Percentiles rank a stretch among this genome's conserved stretches.
Evolutionary conservation across 768 basidiomycete species (phyloP).

Genomic region (Lactifluus piperatus): DNA sequence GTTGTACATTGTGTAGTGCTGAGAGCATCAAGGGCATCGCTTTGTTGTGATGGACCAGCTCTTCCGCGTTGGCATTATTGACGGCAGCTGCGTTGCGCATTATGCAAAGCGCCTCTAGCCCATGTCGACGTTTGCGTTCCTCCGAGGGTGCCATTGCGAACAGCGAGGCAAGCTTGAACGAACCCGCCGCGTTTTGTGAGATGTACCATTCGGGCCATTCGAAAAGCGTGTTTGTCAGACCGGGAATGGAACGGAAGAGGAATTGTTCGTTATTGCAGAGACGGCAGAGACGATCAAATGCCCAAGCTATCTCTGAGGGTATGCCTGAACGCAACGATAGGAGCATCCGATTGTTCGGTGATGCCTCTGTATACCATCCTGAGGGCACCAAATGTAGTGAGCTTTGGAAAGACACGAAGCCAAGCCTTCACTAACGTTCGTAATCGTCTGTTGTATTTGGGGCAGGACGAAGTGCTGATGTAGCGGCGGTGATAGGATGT

Average conservation of each 20-base stretch:
- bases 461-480: slow-evolving; percentile 7
- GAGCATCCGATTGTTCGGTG: slow-evolving; percentile 80
- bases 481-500: neutral
- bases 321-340: slow-evolving; percentile 82
- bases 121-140: slow-evolving; percentile 55
- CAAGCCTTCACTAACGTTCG: slow-evolving; percentile 42
- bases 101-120: slow-evolving; percentile 78
- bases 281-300: slow-evolving; percentile 76
- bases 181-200: slow-evolving; percentile 24
- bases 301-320: slow-evolving; percentile 77
- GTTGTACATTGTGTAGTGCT: slow-evolving; percentile 52
- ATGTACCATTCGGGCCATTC: slow-evolving; percentile 87
- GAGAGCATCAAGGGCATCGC: slow-evolving; percentile 60
- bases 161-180: slow-evolving; percentile 26
- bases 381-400: slow-evolving; percentile 8
- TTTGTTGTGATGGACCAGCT: slow-evolving; percentile 49
- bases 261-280: slow-evolving; percentile 77
- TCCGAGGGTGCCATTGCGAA: slow-evolving; percentile 49
- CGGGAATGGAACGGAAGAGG: slow-evolving; percentile 59
- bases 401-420: neutral
- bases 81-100: slow-evolving; percentile 79
- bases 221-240: slow-evolving; percentile 74
- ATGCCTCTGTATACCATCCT: slow-evolving; percentile 85
- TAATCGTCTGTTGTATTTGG: slow-evolving; percentile 56
- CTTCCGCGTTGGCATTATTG: slow-evolving; percentile 54